These are phyloP conservation scores for Populus simonii DNA, from an alignment of 345 rosid genomes.

Conservation along the genomic window DNA sequence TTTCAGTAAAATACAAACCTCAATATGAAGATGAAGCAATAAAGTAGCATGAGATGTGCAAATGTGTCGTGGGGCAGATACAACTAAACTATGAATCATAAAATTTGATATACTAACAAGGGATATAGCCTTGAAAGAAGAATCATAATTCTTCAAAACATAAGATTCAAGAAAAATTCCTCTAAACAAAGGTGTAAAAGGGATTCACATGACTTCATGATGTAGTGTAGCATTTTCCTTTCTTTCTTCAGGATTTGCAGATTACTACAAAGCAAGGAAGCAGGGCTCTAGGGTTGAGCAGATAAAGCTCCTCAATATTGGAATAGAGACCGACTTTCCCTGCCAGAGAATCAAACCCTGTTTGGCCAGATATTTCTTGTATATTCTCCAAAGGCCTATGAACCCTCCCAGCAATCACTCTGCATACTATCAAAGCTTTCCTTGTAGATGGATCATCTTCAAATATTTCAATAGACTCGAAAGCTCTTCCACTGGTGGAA, in stretches of 20 bases:
- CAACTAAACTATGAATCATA: constrained; percentile 1
- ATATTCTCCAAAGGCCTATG: constrained; percentile 88
- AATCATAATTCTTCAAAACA: constrained; percentile 24
- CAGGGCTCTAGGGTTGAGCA: constrained; percentile 88
- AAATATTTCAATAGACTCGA: constrained; percentile 48
- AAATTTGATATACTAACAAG: constrained; percentile 18
- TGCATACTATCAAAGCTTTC: constrained; percentile 87
- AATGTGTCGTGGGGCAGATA: constrained; percentile 8
- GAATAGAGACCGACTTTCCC: constrained; percentile 93
- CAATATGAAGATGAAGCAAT: constrained; percentile 8
- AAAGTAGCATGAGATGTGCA: constrained; percentile 23
- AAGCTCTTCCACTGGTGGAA: constrained; percentile 92
- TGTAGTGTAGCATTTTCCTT: not conserved
- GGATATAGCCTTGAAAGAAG: constrained; percentile 10
- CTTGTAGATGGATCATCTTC: constrained; percentile 48
- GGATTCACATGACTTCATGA: constrained; percentile 17
- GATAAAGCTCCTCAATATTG: constrained; percentile 90
- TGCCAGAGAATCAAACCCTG: constrained; percentile 92
- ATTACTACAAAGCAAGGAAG: constrained; percentile 90
- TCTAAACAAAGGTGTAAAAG: constrained; percentile 8
- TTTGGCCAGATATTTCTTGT: constrained; percentile 73
- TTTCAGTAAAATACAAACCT: constrained; percentile 13
- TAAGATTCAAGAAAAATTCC: constrained; percentile 12
- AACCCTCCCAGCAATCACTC: constrained; percentile 96
- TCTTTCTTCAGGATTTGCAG: constrained; percentile 61